Conservation (phyloP, 768 basidiomycete genomes). For the Calocybe cyanea region DNA sequence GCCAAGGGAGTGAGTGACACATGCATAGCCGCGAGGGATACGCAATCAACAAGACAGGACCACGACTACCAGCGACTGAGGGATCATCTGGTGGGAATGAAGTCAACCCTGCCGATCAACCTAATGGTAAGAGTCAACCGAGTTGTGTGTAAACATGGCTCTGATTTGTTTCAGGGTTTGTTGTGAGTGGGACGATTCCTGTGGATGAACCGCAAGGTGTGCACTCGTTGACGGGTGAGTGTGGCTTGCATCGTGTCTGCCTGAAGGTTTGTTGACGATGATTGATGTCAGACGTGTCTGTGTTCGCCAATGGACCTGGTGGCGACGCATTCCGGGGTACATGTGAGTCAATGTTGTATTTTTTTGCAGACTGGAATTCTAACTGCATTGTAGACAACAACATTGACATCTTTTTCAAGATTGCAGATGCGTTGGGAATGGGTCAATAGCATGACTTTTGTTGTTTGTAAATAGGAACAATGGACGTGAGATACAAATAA, state of each 20-base stretch:
- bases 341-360: slow-evolving; percentile 25
- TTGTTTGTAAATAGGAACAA: too few relatives aligned
- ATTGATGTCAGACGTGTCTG: slow-evolving; percentile 34
- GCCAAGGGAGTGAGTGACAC: not conserved
- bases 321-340: slow-evolving; percentile 38
- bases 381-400: slow-evolving; percentile 31
- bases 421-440: slow-evolving; percentile 16
- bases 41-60: slow-evolving; percentile 28
- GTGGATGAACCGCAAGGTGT: slow-evolving; percentile 34
- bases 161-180: slow-evolving; percentile 24
- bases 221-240: slow-evolving; percentile 35
- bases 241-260: not conserved
- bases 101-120: slow-evolving; percentile 33
- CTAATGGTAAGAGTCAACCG: slow-evolving; percentile 20
- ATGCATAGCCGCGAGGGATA: slow-evolving; percentile 32
- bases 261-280: not conserved
- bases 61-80: slow-evolving; percentile 32
- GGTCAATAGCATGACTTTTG: too few relatives aligned
- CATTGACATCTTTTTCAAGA: slow-evolving; percentile 30
- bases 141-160: not conserved
- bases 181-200: slow-evolving; percentile 33
- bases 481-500: slow-evolving; percentile 19
- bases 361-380: not conserved
- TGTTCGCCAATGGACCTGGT: slow-evolving; percentile 42
- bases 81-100: slow-evolving; percentile 20